phyloP scores from a whole-genome alignment of 306 rosid species.

The Cucurbita maxima region DNA sequence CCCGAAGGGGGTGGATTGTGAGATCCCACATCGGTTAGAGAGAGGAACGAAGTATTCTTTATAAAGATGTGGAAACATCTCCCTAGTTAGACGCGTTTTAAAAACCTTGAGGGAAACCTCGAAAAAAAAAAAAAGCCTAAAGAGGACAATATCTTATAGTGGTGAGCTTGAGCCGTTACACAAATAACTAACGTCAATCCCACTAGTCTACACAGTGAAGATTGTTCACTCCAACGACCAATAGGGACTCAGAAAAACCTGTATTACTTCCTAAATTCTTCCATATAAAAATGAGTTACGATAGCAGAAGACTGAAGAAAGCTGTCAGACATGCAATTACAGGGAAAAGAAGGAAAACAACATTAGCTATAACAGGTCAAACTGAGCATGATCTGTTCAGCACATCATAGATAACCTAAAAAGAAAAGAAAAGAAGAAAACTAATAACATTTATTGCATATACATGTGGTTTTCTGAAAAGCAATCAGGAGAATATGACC shows the following conservation, averaged over 20 bases:
- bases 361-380: neutral
- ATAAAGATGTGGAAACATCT: too few relatives aligned
- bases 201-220: neutral
- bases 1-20: too few relatives aligned
- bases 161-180: too few relatives aligned
- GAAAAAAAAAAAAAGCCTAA: too few relatives aligned
- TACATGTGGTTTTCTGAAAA: neutral
- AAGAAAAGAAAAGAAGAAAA: conserved; percentile 4
- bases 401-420: neutral
- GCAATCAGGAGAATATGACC: conserved; percentile 5
- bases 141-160: too few relatives aligned
- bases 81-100: too few relatives aligned
- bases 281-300: neutral
- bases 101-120: too few relatives aligned
- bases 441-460: neutral
- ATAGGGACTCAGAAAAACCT: neutral
- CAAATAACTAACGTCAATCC: neutral
- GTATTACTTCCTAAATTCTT: neutral
- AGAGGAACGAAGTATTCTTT: too few relatives aligned
- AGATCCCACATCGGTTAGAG: too few relatives aligned
- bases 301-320: neutral
- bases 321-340: neutral
- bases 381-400: neutral
- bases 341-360: neutral
- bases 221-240: neutral